phyloP scores from a whole-genome alignment of 2,329 filamentous ascomycete genomes.

The Corinectria fuckeliana region DNA sequence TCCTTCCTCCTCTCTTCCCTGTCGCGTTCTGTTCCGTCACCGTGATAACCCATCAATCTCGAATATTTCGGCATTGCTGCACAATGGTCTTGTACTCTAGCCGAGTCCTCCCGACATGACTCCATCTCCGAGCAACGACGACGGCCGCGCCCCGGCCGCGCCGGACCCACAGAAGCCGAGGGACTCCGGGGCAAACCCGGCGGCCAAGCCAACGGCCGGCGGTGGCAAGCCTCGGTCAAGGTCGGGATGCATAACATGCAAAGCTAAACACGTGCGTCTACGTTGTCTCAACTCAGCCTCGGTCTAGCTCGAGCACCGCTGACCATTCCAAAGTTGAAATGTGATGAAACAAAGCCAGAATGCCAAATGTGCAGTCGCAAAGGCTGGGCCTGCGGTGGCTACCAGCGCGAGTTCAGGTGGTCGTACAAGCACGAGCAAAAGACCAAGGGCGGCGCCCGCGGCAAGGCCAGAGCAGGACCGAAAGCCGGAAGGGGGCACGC shows the following conservation, averaged over 20 bases:
- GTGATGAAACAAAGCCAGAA: constrained; percentile 21
- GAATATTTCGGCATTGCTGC: neutral
- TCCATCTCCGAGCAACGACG: neutral
- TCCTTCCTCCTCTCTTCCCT: neutral
- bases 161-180: neutral
- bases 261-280: constrained; percentile 20
- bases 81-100: constrained; percentile 8
- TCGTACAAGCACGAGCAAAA: constrained; percentile 20
- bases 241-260: constrained; percentile 21
- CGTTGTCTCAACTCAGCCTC: neutral
- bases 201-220: neutral
- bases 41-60: neutral
- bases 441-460: neutral
- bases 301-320: neutral
- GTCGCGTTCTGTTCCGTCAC: neutral
- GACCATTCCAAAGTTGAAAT: constrained; percentile 11
- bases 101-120: constrained; percentile 10
- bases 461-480: neutral
- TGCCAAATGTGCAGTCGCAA: constrained; percentile 16
- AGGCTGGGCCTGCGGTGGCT: constrained; percentile 17
- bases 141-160: neutral
- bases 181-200: neutral
- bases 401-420: constrained; percentile 18
- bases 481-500: neutral
- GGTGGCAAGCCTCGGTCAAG: constrained; percentile 15